Percentiles rank a stretch among this genome's conserved stretches.
These are phyloP conservation scores for Crithidia expoeki DNA, from an alignment of 208 protist species.

Conservation along the genomic window DNA sequence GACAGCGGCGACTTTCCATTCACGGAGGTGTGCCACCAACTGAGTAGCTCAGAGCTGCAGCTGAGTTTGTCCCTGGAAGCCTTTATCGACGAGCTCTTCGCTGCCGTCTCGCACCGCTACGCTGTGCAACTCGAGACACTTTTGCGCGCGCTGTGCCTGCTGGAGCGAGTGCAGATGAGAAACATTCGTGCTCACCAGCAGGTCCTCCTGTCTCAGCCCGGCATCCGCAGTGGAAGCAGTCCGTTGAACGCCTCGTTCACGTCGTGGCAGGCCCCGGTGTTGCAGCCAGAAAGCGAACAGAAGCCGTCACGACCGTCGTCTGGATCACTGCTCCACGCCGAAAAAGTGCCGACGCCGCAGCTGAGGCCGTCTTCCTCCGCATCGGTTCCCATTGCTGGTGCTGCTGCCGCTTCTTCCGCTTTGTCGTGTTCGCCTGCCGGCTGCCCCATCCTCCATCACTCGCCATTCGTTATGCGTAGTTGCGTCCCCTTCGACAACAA, in stretches of 20 bases:
- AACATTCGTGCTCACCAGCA: constrained; percentile 39
- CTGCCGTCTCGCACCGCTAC: constrained; percentile 18
- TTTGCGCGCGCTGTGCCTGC: constrained; percentile 38
- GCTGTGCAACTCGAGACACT: constrained; percentile 36
- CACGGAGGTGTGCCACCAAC: constrained; percentile 34
- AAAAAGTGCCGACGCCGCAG: background rate
- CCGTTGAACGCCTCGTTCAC: constrained; percentile 1
- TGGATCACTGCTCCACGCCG: constrained; percentile 4
- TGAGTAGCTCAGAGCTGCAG: constrained; percentile 40
- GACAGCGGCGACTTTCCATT: constrained; percentile 37
- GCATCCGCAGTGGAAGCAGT: constrained; percentile 1
- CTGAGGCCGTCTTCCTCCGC: constrained; percentile 8
- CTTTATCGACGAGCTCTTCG: constrained; percentile 38
- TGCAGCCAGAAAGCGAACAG: background rate
- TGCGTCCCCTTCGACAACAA: constrained; percentile 3
- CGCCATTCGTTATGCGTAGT: background rate
- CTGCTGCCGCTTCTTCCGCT: background rate
- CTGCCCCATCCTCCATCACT: background rate
- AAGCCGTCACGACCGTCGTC: background rate
- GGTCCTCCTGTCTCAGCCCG: constrained; percentile 10
- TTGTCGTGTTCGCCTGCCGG: background rate
- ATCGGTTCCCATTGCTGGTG: background rate
- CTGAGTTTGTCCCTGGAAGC: constrained; percentile 26
- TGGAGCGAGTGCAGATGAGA: constrained; percentile 44
- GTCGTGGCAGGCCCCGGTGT: background rate